Evolutionary conservation across 2,329 filamentous ascomycete genomes (phyloP).

Genomic region (Diaporthe longicolla): DNA sequence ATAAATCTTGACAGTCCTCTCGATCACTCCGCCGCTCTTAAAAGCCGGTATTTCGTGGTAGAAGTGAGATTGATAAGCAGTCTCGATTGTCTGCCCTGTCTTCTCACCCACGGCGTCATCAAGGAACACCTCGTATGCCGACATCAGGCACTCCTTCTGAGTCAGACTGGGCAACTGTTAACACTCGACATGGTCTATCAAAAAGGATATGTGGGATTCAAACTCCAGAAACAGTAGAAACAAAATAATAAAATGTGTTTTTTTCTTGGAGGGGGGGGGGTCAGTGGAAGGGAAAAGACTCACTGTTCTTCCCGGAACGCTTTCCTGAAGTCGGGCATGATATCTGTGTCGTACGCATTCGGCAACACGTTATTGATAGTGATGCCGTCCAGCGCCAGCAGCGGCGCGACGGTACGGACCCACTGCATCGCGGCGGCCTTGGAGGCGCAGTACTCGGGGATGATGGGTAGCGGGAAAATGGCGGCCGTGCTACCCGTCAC

Average conservation of each 20-base stretch:
- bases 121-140: background rate
- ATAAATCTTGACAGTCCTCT: background rate
- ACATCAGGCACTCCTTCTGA: background rate
- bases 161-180: background rate
- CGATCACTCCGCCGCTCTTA: background rate
- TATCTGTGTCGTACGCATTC: background rate
- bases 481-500: constrained; percentile 60
- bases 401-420: background rate
- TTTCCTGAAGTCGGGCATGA: background rate
- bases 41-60: background rate
- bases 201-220: no score
- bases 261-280: no score
- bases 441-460: constrained; percentile 65
- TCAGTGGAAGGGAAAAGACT: background rate
- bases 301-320: constrained; percentile 8
- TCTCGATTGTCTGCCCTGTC: background rate
- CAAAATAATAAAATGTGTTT: no score
- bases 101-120: background rate
- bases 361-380: background rate
- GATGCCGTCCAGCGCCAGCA: background rate
- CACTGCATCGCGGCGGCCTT: constrained; percentile 56
- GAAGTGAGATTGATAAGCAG: constrained; percentile 8
- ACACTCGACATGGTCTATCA: no score
- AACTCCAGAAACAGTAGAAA: no score
- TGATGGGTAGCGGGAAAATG: constrained; percentile 58